Base-by-base conservation (phyloP, 2,329 filamentous ascomycete genomes). In the Ophiostoma tasmaniense region DNA sequence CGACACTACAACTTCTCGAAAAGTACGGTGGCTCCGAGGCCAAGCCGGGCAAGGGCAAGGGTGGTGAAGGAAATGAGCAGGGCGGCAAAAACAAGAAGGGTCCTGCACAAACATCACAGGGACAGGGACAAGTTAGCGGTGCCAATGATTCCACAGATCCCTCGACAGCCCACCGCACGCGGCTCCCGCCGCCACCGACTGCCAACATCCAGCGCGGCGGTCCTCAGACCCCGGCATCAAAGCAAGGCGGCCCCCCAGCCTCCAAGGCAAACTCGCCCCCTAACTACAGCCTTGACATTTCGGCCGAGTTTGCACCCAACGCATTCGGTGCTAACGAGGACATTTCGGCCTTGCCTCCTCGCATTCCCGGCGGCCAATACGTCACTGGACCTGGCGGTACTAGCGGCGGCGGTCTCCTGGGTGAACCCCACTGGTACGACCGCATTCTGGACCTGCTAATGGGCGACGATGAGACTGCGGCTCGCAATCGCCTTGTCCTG, bases 401-500 rank as follows among this genome's bases (percentile, higher is more conserved):
- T 11, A 11, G n/a, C 35, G 30, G 71, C 76, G 25, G 28, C 20
- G 62, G 14, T 55, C 8, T 28, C 14, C 28, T 42, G 14, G 69
- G 76, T 25, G 82, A 83, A 69, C 77, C 87, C 20, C 89, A 90
- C 76, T 99, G 95, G 95, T 99, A 98, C 79, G 95, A 99, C 77
- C 88, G 94, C 69, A 88, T 99, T 67, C 83, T 99, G 69, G 95
- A 99, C 75, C 87, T 96, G 0, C 86, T 99, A 33, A 85, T 99
- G 0, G 95, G 95, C 66, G 95, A 99, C 76, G 95, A 99, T 75
- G 95, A 99, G 79, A 96, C 91, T 4, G 88, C 91, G 14, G 87
- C 94, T 2, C 96, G 93, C 81, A 98, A 98, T 78, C 88, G 95
- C 22, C 87, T 97, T 70, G 94, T 89, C 8, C 82, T 99, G 72